phyloP scores from a whole-genome alignment of 2,329 filamentous ascomycete species.

The Fusarium dimerum region DNA sequence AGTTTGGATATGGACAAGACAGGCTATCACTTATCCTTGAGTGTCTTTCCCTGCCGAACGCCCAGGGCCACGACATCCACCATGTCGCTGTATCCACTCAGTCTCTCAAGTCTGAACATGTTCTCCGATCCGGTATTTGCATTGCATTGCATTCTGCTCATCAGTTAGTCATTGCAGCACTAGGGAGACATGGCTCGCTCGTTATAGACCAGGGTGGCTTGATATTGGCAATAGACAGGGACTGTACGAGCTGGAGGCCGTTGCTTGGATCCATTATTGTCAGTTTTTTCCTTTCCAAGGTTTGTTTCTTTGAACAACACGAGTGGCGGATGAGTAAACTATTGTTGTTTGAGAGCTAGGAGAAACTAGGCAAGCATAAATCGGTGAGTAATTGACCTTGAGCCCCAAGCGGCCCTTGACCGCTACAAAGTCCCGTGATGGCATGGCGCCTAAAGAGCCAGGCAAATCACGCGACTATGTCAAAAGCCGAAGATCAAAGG shows the following conservation, averaged over 20 bases:
- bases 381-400: not conserved
- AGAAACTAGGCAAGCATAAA: not conserved
- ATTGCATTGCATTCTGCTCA: slow-evolving; percentile 13
- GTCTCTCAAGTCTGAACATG: slow-evolving; percentile 13
- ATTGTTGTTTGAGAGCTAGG: not conserved
- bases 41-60: slow-evolving; percentile 21
- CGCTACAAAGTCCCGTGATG: not conserved
- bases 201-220: slow-evolving; percentile 25
- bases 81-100: not conserved
- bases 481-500: not conserved
- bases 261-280: not conserved
- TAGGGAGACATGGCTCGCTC: slow-evolving; percentile 10
- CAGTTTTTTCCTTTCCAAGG: not conserved
- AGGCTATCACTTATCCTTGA: slow-evolving; percentile 20
- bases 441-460: not conserved
- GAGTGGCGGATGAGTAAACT: not conserved
- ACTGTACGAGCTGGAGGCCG: slow-evolving; percentile 1
- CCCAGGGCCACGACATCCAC: slow-evolving; percentile 15
- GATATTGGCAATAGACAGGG: slow-evolving; percentile 17
- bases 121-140: slow-evolving; percentile 26
- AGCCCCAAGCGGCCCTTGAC: not conserved
- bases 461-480: not conserved
- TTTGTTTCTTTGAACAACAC: not conserved
- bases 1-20: slow-evolving; percentile 8
- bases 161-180: slow-evolving; percentile 9